These are phyloP conservation scores for Cymbidium sinense DNA, from an alignment of 106 monocot species.

Conservation along the genomic window DNA sequence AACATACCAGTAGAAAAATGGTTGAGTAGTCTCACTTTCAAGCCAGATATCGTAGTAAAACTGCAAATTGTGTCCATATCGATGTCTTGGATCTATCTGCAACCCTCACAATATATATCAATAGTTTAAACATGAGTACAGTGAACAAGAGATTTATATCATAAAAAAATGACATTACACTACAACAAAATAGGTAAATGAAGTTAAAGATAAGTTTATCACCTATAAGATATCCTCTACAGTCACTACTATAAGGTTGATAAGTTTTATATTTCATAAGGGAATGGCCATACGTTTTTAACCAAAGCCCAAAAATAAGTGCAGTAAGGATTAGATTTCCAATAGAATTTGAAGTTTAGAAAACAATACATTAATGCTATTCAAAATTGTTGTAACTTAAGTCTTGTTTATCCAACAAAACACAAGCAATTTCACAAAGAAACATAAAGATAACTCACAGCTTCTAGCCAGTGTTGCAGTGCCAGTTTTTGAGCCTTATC, in stretches of 20 bases:
- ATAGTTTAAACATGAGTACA: too few species aligned
- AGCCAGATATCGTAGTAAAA: constrained; percentile 46
- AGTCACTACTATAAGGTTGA: neutral
- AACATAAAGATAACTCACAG: constrained; percentile 14
- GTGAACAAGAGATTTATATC: neutral
- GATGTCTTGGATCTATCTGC: constrained; percentile 64
- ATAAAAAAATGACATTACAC: neutral
- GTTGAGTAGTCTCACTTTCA: constrained; percentile 37
- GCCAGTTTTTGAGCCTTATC: constrained; percentile 41
- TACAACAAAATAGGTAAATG: neutral
- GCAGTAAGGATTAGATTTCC: neutral
- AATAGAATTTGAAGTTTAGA: neutral
- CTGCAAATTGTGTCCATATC: constrained; percentile 50
- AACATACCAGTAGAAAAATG: constrained; percentile 48
- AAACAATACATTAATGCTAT: too few species aligned
- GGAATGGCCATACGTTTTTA: neutral
- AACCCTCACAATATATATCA: neutral
- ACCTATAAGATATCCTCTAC: neutral
- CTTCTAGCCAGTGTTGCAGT: constrained; percentile 44
- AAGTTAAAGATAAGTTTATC: neutral
- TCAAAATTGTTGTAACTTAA: neutral
- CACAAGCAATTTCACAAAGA: neutral
- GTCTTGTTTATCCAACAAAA: too few species aligned
- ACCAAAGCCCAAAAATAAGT: neutral
- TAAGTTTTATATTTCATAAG: neutral